These are phyloP conservation scores for Phytophthora cactorum DNA, from an alignment of 352 stramenopile species.

Conservation along the genomic window DNA sequence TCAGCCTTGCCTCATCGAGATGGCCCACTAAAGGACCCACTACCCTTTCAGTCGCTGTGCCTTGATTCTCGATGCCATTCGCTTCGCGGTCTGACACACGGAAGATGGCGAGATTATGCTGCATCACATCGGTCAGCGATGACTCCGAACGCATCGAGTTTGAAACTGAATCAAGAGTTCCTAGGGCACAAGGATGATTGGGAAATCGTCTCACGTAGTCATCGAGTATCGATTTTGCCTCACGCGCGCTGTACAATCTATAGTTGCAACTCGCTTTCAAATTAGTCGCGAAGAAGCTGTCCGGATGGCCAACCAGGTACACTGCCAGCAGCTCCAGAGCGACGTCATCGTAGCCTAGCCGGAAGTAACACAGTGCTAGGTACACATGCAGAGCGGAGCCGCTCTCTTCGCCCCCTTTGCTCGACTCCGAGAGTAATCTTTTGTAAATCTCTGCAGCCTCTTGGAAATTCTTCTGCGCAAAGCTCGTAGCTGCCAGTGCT, in stretches of 20 bases:
- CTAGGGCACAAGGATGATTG: constrained; percentile 36
- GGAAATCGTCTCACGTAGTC: constrained; percentile 65
- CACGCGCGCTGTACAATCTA: constrained; percentile 55
- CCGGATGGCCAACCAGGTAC: constrained; percentile 54
- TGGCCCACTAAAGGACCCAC: constrained; percentile 45
- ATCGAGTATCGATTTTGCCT: constrained; percentile 86
- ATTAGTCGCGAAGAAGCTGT: constrained; percentile 77
- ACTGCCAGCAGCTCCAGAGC: constrained; percentile 63
- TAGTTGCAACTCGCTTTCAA: constrained; percentile 73
- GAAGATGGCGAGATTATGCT: constrained; percentile 68
- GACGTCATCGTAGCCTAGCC: constrained; percentile 74
- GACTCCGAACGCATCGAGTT: constrained; percentile 11
- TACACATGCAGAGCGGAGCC: constrained; percentile 67
- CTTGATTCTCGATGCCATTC: constrained; percentile 14
- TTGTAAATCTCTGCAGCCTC: constrained; percentile 81
- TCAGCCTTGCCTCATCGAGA: constrained; percentile 60
- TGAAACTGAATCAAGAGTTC: background rate
- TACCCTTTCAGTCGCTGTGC: constrained; percentile 18
- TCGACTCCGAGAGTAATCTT: constrained; percentile 35
- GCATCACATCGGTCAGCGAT: constrained; percentile 41
- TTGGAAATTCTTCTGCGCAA: constrained; percentile 63
- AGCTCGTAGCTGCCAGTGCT: constrained; percentile 52
- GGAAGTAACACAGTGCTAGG: constrained; percentile 80
- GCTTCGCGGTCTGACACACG: constrained; percentile 25
- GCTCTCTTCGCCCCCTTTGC: constrained; percentile 22